Evolutionary conservation across 2,329 filamentous ascomycete species (phyloP).

Genomic region (Xylariaceae sp.): DNA sequence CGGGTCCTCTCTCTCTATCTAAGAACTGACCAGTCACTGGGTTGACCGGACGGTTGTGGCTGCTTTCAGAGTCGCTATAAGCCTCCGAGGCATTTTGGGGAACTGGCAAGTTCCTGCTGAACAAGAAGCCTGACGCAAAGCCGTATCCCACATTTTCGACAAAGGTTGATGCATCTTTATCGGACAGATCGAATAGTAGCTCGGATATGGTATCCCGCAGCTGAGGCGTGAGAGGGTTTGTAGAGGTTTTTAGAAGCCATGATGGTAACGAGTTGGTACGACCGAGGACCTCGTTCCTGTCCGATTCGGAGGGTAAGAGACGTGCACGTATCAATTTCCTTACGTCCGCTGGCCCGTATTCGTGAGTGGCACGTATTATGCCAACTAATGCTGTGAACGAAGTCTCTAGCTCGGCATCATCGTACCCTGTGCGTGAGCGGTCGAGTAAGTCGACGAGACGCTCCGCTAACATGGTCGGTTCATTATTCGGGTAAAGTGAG

Average conservation of each 20-base stretch:
- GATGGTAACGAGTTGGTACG: constrained; percentile 74
- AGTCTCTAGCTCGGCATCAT: constrained; percentile 71
- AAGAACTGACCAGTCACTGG: constrained; percentile 85
- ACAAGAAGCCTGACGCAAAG: constrained; percentile 86
- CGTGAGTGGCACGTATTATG: constrained; percentile 71
- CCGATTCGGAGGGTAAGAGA: constrained; percentile 76
- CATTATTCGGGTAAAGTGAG: constrained; percentile 67
- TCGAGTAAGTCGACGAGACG: constrained; percentile 73
- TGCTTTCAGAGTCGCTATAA: constrained; percentile 38
- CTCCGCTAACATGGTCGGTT: constrained; percentile 62
- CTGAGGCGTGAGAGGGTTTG: constrained; percentile 70
- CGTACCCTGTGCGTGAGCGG: constrained; percentile 64
- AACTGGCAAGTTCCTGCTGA: constrained; percentile 79
- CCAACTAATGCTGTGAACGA: constrained; percentile 74
- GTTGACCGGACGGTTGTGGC: constrained; percentile 60
- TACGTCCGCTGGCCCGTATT: constrained; percentile 65
- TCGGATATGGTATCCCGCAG: constrained; percentile 75
- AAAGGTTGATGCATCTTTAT: constrained; percentile 76
- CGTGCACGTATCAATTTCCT: constrained; percentile 64
- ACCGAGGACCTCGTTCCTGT: constrained; percentile 78
- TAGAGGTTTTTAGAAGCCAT: constrained; percentile 75
- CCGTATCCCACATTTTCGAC: constrained; percentile 94
- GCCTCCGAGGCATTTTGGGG: constrained; percentile 67
- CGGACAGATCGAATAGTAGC: constrained; percentile 85
- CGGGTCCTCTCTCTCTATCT: constrained; percentile 64